Evolutionary conservation across 495 filamentous ascomycete genomes (phyloP).

Genomic region (Hyphodiscus hymeniophilus): DNA sequence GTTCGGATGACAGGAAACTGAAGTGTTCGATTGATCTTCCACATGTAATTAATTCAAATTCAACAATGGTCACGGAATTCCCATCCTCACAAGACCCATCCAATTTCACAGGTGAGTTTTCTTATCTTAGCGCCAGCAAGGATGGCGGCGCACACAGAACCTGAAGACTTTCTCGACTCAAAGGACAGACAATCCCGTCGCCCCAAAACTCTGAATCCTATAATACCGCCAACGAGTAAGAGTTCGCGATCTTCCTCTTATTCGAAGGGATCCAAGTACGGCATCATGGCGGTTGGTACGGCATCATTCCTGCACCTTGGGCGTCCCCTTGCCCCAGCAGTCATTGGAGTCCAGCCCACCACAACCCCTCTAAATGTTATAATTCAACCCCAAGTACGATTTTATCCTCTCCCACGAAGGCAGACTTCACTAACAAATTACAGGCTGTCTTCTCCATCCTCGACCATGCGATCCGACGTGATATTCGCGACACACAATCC

Average conservation of each 20-base stretch:
- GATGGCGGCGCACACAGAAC: no score
- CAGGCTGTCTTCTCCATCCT: slow-evolving; percentile 95
- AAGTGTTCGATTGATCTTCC: no score
- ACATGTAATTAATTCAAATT: no score
- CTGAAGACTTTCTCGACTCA: no score
- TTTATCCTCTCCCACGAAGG: not conserved
- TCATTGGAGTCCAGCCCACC: slow-evolving; percentile 67
- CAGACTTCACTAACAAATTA: slow-evolving; percentile 5
- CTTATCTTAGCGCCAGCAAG: no score
- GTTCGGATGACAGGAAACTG: no score
- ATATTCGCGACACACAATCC: slow-evolving; percentile 67
- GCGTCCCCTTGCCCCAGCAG: slow-evolving; percentile 75
- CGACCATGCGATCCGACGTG: slow-evolving; percentile 78
- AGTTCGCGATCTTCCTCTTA: not conserved
- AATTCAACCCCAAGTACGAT: slow-evolving; percentile 86
- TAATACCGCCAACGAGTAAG: not conserved
- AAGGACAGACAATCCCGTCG: no score
- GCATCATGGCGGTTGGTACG: slow-evolving; percentile 67
- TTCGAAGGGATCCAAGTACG: not conserved
- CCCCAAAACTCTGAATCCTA: not conserved
- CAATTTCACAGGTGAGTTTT: no score
- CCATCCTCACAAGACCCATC: no score
- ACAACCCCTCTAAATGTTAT: slow-evolving; percentile 86
- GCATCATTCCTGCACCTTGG: slow-evolving; percentile 91
- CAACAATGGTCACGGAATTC: no score